Conservation (phyloP, 2,329 filamentous ascomycete species). For the Botryosphaeria dothidea region DNA sequence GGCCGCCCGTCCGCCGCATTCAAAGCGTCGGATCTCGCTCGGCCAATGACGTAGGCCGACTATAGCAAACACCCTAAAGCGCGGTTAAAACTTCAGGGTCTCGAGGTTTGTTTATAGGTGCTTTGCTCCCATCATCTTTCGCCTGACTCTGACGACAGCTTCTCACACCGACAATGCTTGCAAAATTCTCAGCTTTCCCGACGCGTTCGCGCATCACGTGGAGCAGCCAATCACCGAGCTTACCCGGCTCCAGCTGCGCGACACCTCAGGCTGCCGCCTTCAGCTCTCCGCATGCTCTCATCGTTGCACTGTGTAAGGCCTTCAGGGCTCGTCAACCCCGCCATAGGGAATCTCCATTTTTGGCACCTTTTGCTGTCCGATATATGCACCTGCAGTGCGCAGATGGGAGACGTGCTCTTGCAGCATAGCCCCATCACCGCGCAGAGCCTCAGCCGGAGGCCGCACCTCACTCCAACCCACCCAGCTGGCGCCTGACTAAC, state of each 20-base stretch:
- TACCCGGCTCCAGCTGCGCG: background rate
- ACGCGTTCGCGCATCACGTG: background rate
- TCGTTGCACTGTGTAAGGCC: background rate
- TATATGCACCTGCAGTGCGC: background rate
- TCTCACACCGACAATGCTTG: no score
- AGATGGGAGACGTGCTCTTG: background rate
- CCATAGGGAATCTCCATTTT: background rate
- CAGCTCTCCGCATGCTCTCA: background rate
- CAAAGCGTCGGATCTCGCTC: background rate
- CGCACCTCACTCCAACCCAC: background rate
- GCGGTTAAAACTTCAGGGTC: background rate
- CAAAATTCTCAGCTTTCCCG: background rate
- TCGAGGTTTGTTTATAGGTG: background rate
- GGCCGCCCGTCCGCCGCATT: background rate
- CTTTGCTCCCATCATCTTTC: background rate
- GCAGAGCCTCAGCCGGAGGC: slow-evolving; percentile 1
- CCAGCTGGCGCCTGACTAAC: background rate
- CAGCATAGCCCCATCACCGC: background rate
- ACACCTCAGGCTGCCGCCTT: background rate
- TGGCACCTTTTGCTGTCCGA: background rate
- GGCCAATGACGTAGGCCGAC: slow-evolving; percentile 3
- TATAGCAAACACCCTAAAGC: background rate
- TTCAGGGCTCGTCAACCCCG: background rate
- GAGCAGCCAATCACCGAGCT: background rate
- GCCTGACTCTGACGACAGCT: background rate